Evolutionary conservation across 257 asterid species (phyloP), one percentile per base, ranked within the genome.

Genomic region (Scutellaria baicalensis): DNA sequence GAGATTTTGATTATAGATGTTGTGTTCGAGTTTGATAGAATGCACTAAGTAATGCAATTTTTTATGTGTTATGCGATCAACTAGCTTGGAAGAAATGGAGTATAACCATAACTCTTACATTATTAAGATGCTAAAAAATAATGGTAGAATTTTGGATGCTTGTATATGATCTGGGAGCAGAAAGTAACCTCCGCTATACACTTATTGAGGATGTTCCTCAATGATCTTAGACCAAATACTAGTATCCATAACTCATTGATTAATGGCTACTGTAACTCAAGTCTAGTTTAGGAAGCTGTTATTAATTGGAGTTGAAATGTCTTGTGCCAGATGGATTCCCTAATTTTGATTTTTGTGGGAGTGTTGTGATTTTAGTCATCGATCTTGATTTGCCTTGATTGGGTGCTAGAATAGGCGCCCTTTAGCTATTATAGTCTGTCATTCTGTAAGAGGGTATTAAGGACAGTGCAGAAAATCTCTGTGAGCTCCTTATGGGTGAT

Each of bases 401-500:
- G 69, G 69, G 18, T 18, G 35, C 16, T 10, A 6, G 27, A 9
- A 59, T 36, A 35, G 64, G 6, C 17, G 54, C 96, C 96, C 69
- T 89, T 72, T 73, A 77, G 95, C 83, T 89, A 89, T 71, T 89
- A 89, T 69, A 87, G 93, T 68, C 73, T 90, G 67, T 93, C 96
- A 16, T 90, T 85, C 79, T 90, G 96, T 75, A 49, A 0, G 67
- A 83, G 23, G 96, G 96, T 18, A 79, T 90, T 21, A 88, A 85
- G 79, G 96, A n/a, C n/a, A n/a, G n/a, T n/a, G n/a, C n/a, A n/a
- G n/a, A n/a, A n/a, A n/a, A n/a, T n/a, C n/a, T n/a, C 3, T 95
- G 95, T 56, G 96, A 90, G 87, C 84, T 90, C 10, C 95, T 90
- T 50, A 87, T 90, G 96, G 96, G 96, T 48, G 96, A 90, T 78